Percentiles rank a stretch among this genome's conserved stretches.
These are phyloP conservation scores for Escallonia herrerae DNA, from an alignment of 129 eudicot species.

Conservation along the genomic window DNA sequence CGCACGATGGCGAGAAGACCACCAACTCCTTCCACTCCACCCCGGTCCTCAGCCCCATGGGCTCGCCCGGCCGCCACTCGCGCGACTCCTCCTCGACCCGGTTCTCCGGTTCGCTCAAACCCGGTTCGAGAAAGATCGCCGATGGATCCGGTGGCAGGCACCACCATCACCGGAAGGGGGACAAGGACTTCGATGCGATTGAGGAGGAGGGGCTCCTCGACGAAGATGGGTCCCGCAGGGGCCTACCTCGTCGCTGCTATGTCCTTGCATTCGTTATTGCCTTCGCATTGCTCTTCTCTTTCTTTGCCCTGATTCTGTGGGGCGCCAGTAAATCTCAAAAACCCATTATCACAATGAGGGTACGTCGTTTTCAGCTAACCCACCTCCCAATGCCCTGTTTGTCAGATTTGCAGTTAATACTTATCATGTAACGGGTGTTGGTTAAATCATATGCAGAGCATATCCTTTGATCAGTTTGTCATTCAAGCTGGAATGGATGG, in stretches of 20 bases:
- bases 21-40: conserved; percentile 96
- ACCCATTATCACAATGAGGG: conserved; percentile 77
- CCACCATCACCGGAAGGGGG: conserved; percentile 41
- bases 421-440: neutral
- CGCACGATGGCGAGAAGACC: conserved; percentile 97
- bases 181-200: conserved; percentile 74
- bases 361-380: neutral
- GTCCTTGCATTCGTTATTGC: conserved; percentile 64
- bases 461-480: conserved; percentile 51
- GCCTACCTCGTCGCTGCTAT: conserved; percentile 74
- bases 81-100: conserved; percentile 95
- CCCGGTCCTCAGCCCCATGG: conserved; percentile 89
- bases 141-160: conserved; percentile 18
- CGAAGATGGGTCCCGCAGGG: conserved; percentile 39
- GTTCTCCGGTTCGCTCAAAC: conserved; percentile 90
- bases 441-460: conserved; percentile 46
- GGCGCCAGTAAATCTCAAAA: conserved; percentile 75
- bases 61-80: conserved; percentile 94
- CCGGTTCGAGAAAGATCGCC: conserved; percentile 58
- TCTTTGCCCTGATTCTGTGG: conserved; percentile 76
- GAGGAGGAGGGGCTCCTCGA: conserved; percentile 93
- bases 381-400: neutral
- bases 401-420: too few species aligned
- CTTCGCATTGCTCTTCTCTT: conserved; percentile 67
- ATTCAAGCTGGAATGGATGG: conserved; percentile 73